Evolutionary conservation across 106 monocot genomes (phyloP).

Genomic region (Alisma plantagoaquatica): DNA sequence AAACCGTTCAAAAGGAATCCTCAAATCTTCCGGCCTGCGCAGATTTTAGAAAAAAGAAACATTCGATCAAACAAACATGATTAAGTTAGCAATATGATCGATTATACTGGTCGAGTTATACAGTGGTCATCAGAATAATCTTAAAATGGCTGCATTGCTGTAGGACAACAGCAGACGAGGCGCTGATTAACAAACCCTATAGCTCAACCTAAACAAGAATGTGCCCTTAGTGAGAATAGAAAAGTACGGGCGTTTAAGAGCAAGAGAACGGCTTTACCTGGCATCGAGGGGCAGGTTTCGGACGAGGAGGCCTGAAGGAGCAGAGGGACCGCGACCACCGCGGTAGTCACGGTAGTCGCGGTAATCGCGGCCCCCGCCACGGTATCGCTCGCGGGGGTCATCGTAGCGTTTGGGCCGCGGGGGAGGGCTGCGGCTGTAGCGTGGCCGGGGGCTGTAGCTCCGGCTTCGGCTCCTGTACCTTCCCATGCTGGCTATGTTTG

Average conservation of each 20-base stretch:
- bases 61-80: no score
- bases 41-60: no score
- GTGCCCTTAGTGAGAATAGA: no score
- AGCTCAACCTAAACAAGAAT: no score
- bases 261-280: slow-evolving; percentile 24
- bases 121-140: no score
- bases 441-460: slow-evolving; percentile 18
- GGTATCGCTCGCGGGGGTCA: slow-evolving; percentile 12
- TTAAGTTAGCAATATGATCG: no score
- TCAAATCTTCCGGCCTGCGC: slow-evolving; percentile 20
- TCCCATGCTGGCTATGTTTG: slow-evolving; percentile 12
- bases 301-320: slow-evolving; percentile 75
- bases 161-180: no score
- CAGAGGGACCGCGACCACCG: slow-evolving; percentile 28
- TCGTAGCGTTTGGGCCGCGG: slow-evolving; percentile 8
- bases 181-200: no score
- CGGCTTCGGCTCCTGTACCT: slow-evolving; percentile 29
- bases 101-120: no score
- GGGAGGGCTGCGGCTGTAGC: slow-evolving; percentile 13
- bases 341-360: slow-evolving; percentile 5
- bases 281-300: slow-evolving; percentile 88
- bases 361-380: slow-evolving; percentile 6
- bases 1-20: slow-evolving; percentile 25
- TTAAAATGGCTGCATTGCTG: no score
- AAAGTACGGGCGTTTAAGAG: background rate